Evolutionary conservation across 352 stramenopile genomes (phyloP), one percentile per base, ranked within the genome.

Genomic region (Pythium coloratum): DNA sequence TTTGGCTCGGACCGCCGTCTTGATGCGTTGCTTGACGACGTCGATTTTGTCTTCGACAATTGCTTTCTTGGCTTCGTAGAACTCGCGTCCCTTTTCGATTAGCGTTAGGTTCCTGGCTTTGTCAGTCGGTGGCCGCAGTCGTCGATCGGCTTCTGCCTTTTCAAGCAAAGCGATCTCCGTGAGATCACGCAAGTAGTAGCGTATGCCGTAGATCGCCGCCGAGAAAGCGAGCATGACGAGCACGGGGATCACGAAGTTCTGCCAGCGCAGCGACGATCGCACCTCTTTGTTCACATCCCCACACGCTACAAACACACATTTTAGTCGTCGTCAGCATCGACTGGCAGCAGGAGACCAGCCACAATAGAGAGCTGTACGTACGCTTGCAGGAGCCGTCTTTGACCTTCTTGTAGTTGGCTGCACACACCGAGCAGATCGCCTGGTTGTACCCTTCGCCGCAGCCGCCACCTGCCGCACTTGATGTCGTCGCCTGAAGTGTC

Each of bases 171-270:
- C 64, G 13, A 91, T 89, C 64, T 91, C 82, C 0, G 82, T 91
- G 9, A 76, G 57, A 34, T 91, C 82, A 1, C 81, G 76, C 26
- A 91, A 64, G 61, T 91, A 89, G 49, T 78, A 66, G 1, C 78
- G 70, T 3, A 92, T 61, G 8, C 59, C 70, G 10, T 64, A 70
- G 12, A 89, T 72, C 4, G 67, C 82, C 16, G 44, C 51, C n/a
- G 71, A 28, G 36, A 82, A 12, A 0, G 46, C 73, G 8, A 92
- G 20, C 6, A 72, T 26, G 6, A 92, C 54, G n/a, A 86, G 20
- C 4, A 84, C 72, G 4, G 84, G 84, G 18, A 91, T 86, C 6
- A 92, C 76, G 62, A 92, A 92, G 49, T 89, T 91, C 32, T 89
- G 82, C 82, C 80, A 91, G 38, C 70, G 72, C 54, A 91, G 70